Percentiles rank a stretch among this genome's conserved stretches.
Conservation (phyloP, 2,329 filamentous ascomycete species). For the Dryadomyces quercivorus region DNA sequence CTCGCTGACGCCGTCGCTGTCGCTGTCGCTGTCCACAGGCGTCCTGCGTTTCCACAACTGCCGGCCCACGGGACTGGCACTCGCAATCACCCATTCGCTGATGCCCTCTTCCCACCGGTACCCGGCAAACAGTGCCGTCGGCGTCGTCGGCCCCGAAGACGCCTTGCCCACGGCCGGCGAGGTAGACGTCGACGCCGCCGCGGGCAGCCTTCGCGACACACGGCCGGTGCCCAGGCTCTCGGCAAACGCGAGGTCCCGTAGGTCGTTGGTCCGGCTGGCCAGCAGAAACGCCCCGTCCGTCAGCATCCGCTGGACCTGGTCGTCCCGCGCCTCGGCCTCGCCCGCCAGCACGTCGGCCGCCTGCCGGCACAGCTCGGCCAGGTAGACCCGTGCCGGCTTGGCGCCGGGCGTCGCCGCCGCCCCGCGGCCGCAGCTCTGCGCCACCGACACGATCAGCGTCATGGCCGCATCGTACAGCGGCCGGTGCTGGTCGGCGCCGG, state of each 20-base stretch:
- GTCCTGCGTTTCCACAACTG: too few relatives aligned
- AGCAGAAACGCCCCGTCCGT: slow-evolving; percentile 37
- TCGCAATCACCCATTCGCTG: slow-evolving; percentile 22
- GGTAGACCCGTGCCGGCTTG: slow-evolving; percentile 23
- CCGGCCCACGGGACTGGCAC: slow-evolving; percentile 1
- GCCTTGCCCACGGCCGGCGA: neutral
- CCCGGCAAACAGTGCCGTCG: slow-evolving; percentile 12
- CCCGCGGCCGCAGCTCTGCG: slow-evolving; percentile 33
- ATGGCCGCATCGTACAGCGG: slow-evolving; percentile 22
- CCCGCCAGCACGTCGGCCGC: slow-evolving; percentile 17
- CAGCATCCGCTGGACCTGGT: slow-evolving; percentile 24
- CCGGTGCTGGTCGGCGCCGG: neutral
- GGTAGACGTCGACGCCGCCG: neutral
- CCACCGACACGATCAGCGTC: slow-evolving; percentile 30
- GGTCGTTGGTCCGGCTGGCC: slow-evolving; percentile 38
- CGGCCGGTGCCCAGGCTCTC: slow-evolving; percentile 28
- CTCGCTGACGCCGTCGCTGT: neutral
- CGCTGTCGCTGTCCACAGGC: too few relatives aligned
- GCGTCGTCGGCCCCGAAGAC: neutral
- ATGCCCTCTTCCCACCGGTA: slow-evolving; percentile 26
- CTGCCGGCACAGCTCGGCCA: slow-evolving; percentile 27
- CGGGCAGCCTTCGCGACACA: neutral
- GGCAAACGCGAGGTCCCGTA: slow-evolving; percentile 41
- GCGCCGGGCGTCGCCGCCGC: slow-evolving; percentile 8
- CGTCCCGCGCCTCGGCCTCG: slow-evolving; percentile 11